These are phyloP conservation scores for Strobilomyces dryophilus DNA, from an alignment of 768 basidiomycete species.

Conservation along the genomic window DNA sequence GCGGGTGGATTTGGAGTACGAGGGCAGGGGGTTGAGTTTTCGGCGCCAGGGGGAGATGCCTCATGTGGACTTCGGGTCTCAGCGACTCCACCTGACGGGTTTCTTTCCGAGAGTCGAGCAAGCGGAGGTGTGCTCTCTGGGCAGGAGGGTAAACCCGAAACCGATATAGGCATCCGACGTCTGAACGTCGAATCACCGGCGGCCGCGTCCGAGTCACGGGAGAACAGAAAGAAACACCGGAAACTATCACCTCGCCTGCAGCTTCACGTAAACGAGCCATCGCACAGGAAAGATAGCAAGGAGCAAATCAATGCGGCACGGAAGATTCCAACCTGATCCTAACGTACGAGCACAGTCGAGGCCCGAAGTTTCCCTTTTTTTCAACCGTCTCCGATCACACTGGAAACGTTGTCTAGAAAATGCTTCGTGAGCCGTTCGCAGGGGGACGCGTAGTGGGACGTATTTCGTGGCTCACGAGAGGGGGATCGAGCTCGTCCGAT, in stretches of 20 bases:
- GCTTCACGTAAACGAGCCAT: no score
- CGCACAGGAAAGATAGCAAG: no score
- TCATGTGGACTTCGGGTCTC: background rate
- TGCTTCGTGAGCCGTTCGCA: no score
- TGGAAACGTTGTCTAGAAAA: background rate
- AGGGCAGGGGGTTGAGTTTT: background rate
- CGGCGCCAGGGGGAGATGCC: background rate
- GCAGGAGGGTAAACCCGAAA: no score
- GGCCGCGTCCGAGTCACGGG: background rate
- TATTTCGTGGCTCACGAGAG: background rate
- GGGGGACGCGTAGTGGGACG: no score
- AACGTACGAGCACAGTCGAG: background rate
- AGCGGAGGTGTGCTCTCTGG: background rate
- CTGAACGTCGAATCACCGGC: background rate
- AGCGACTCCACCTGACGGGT: background rate
- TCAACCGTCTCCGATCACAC: background rate
- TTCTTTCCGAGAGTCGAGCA: background rate
- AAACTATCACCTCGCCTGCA: no score
- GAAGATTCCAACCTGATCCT: background rate
- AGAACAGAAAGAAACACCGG: background rate
- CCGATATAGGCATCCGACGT: background rate
- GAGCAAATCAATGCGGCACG: background rate
- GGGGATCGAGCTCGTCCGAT: background rate
- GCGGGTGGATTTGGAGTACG: background rate
- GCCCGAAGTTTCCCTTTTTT: background rate